Conservation (phyloP, 1,139 yeast genomes). For the Blastobotrys indianensis region DNA sequence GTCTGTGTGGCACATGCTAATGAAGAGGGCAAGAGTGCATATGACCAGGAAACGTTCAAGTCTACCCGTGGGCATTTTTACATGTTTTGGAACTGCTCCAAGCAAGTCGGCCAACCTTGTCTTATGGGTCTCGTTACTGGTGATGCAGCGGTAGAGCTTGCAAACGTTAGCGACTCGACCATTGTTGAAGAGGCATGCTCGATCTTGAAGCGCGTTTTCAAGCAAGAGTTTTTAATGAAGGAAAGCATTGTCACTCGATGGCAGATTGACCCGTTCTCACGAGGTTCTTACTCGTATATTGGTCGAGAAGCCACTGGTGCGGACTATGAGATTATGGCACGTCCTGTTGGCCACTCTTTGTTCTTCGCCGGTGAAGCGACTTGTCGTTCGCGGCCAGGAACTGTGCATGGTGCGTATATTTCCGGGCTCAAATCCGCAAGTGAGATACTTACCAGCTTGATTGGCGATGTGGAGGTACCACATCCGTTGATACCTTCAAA, state of each 20-base stretch:
- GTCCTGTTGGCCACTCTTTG: constrained; percentile 35
- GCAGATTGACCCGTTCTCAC: constrained; percentile 39
- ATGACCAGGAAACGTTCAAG: constrained; percentile 22
- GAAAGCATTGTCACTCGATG: constrained; percentile 41
- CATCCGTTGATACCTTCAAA: constrained; percentile 34
- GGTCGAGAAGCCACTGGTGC: constrained; percentile 40
- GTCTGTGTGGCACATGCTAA: constrained; percentile 32
- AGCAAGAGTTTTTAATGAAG: constrained; percentile 24
- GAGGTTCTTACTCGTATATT: constrained; percentile 40
- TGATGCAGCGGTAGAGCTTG: constrained; percentile 34
- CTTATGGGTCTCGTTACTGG: constrained; percentile 39
- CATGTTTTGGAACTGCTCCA: constrained; percentile 37
- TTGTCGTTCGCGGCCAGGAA: constrained; percentile 39
- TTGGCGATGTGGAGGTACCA: constrained; percentile 39
- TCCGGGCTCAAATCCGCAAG: constrained; percentile 41
- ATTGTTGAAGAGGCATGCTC: constrained; percentile 34
- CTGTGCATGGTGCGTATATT: constrained; percentile 42
- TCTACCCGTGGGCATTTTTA: constrained; percentile 36
- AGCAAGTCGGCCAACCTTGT: constrained; percentile 35
- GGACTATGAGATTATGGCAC: constrained; percentile 39
- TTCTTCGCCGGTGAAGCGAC: constrained; percentile 45
- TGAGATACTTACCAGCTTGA: constrained; percentile 37
- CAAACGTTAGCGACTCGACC: constrained; percentile 32
- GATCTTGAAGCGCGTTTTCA: constrained; percentile 29
- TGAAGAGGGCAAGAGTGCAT: constrained; percentile 13